Base-by-base conservation (phyloP, 2,329 filamentous ascomycete genomes). In the Pseudocercospora fuligena region DNA sequence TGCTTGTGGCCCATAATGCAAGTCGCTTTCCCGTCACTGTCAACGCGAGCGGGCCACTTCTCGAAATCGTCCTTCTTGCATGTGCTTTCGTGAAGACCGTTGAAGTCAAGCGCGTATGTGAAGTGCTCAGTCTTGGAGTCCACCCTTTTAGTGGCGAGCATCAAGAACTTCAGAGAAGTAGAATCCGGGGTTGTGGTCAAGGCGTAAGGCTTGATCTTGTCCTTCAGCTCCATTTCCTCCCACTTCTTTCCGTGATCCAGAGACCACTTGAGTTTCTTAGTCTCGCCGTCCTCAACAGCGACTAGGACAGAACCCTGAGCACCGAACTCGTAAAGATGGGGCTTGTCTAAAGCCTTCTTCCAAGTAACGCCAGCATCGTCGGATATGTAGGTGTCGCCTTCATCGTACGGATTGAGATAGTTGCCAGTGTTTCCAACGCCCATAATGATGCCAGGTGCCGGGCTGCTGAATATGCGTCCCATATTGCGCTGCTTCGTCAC, bases 1-100 rank as follows among this genome's bases (percentile, higher is more conserved):
- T 98, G 94, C 74, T 90, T 97, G 78, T 97, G 94, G 21, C 95
- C 95, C 94, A 99, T 98, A 71, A 99, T 84, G 78, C 95, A 99
- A 60, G 89, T 92, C 2, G 94, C 87, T 60, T 97, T 87, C 33
- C 91, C 91, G 23, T 97, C 87, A 31, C 91, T 87, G 75, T 97
- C 90, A 43, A 92, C 85, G 16, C 94, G 89, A 25, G 95, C 95
- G 70, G 88, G 88, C 95, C 95, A 99, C 61, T 90, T 86, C 76
- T 97, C 93, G 80, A 97, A 90, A 73, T 97, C 92, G 33, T 84
- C 81, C 40, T 87, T 83, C 27, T 90, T 85, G 80, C 96, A 99
- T 66, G 92, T 92, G 33, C 87, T 85, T 79, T 95, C 90, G 71
- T 96, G 89, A 67, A 98, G 83, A 9, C 88, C 90, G 9, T 88